Evolutionary conservation across 371 early-diverging fungal genomes (phyloP).

Genomic region (Rhizopus microsporus): DNA sequence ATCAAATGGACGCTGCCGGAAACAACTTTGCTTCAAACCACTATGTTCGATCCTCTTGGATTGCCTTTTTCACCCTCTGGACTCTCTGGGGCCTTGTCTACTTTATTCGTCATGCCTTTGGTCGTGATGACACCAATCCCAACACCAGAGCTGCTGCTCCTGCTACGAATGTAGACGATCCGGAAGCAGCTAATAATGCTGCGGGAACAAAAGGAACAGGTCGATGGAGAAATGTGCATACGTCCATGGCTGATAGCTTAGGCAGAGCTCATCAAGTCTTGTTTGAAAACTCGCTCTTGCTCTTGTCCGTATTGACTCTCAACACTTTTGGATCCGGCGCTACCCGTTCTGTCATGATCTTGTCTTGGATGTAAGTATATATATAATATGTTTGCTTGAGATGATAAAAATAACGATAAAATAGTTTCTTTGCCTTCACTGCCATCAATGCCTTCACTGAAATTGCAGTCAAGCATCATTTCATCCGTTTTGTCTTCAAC

Average conservation of each 20-base stretch:
- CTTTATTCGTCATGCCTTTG: slow-evolving; percentile 24
- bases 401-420: neutral
- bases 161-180: slow-evolving; percentile 13
- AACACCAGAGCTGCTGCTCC: neutral
- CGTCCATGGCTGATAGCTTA: slow-evolving; percentile 12
- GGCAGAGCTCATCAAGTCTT: slow-evolving; percentile 31
- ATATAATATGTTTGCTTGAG: neutral
- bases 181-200: slow-evolving; percentile 28
- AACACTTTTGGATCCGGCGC: slow-evolving; percentile 32
- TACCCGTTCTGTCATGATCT: slow-evolving; percentile 31
- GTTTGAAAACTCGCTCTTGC: slow-evolving; percentile 37
- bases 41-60: slow-evolving; percentile 25
- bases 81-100: slow-evolving; percentile 35
- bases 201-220: slow-evolving; percentile 8
- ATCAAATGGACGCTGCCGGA: neutral
- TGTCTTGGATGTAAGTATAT: slow-evolving; percentile 34
- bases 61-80: slow-evolving; percentile 40
- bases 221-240: slow-evolving; percentile 2
- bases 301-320: slow-evolving; percentile 32
- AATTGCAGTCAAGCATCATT: slow-evolving; percentile 14
- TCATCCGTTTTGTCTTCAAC: slow-evolving; percentile 20
- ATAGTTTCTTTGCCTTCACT: slow-evolving; percentile 29
- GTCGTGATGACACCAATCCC: slow-evolving; percentile 8
- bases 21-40: neutral
- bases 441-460: slow-evolving; percentile 20